Conservation (phyloP, 768 basidiomycete genomes). For the Hypsizygus marmoreus region DNA sequence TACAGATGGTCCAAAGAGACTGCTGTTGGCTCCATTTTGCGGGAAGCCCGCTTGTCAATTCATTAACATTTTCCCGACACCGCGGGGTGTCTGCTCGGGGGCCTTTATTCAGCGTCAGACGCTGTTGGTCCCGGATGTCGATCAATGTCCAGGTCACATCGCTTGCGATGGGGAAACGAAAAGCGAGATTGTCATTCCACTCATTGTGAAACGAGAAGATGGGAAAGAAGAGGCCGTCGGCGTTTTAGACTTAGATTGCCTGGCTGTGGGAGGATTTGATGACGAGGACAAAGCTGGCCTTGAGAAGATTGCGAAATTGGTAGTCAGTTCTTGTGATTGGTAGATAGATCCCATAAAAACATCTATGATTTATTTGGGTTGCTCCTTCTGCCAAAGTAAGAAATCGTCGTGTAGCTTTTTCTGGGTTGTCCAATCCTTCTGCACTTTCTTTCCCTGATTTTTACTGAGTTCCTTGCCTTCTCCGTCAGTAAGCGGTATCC, state of each 20-base stretch:
- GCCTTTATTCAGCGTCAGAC: constrained; percentile 61
- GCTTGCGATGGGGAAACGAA: constrained; percentile 91
- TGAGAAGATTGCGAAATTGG: constrained; percentile 66
- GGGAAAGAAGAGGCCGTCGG: constrained; percentile 41
- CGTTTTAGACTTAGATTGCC: constrained; percentile 88
- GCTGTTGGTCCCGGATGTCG: constrained; percentile 76
- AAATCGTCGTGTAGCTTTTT: constrained; percentile 81
- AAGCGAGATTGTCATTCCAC: constrained; percentile 87
- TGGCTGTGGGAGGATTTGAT: constrained; percentile 68
- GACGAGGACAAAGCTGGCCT: constrained; percentile 78
- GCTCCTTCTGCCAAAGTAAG: constrained; percentile 45
- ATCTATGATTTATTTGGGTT: constrained; percentile 19
- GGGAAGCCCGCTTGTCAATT: constrained; percentile 92
- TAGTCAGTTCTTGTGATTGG: constrained; percentile 71
- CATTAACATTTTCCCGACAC: constrained; percentile 59
- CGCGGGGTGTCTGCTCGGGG: constrained; percentile 85
- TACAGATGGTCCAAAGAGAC: constrained; percentile 25
- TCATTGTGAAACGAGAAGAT: constrained; percentile 40
- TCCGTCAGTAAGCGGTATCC: constrained; percentile 82
- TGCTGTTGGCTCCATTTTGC: constrained; percentile 84
- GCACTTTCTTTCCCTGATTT: constrained; percentile 71
- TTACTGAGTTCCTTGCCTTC: constrained; percentile 87
- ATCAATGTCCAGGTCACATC: constrained; percentile 87
- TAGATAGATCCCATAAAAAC: constrained; percentile 28
- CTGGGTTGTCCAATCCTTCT: constrained; percentile 75